Conservation (phyloP, 306 rosid genomes). For the Senna siamea region DNA sequence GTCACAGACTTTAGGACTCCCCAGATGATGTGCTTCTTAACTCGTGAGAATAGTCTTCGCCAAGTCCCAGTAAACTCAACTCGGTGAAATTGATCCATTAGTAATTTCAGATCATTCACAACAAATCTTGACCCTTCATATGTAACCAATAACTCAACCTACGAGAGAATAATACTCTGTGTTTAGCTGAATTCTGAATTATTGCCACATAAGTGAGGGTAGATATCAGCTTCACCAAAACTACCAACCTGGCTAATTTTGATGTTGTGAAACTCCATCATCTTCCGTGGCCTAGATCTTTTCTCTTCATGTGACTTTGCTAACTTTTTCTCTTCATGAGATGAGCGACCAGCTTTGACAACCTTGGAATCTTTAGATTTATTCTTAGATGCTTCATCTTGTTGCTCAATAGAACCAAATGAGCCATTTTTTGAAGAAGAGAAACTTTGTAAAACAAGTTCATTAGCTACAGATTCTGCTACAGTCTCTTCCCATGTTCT, state of each 20-base stretch:
- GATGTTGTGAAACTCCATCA: constrained; percentile 98
- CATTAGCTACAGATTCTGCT: constrained; percentile 96
- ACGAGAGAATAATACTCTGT: constrained; percentile 24
- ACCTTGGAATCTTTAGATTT: constrained; percentile 84
- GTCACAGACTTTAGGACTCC: constrained; percentile 99
- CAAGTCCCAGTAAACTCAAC: constrained; percentile 95
- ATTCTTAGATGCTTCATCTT: constrained; percentile 72
- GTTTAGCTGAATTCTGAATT: constrained; percentile 33
- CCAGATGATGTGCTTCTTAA: constrained; percentile 98
- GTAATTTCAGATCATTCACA: constrained; percentile 94
- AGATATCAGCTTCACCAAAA: constrained; percentile 35
- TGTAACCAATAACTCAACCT: constrained; percentile 92
- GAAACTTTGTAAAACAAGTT: constrained; percentile 91
- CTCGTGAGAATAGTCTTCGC: constrained; percentile 94
- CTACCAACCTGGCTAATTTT: constrained; percentile 94
- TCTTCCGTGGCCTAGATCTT: constrained; percentile 86
- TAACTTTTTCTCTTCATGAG: constrained; percentile 92
- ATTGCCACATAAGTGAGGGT: constrained; percentile 12
- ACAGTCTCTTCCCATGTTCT: constrained; percentile 96
- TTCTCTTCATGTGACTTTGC: constrained; percentile 81
- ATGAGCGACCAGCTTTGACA: constrained; percentile 78
- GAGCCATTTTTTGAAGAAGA: constrained; percentile 64
- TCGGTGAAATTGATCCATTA: constrained; percentile 96
- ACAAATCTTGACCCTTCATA: constrained; percentile 97
- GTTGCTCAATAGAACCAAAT: constrained; percentile 69